Base-by-base conservation (phyloP, 306 rosid genomes). In the Citrullus amarus region DNA sequence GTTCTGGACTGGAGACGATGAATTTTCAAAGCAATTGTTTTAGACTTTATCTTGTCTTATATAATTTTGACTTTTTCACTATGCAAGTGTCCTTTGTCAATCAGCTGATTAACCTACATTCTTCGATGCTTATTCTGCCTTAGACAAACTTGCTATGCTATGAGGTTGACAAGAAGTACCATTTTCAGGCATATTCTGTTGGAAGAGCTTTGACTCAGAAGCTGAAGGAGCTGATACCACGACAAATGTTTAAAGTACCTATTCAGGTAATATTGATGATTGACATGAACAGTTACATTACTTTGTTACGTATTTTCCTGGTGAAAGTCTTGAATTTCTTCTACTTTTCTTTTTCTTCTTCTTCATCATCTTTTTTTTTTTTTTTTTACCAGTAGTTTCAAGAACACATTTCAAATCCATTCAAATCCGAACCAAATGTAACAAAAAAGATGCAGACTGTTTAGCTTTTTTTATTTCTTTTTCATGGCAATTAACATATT, bases 191-290 rank as follows among this genome's bases (percentile, higher is more conserved):
- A 59, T 89, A 93, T 86, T 79, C 90, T n/a, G 92, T 93, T 60
- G 98, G 98, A 71, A 88, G 98, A 88, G 97, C 98, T 78, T 85
- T 94, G 87, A 90, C 97, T 53, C 93, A 81, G 78, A 93, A 92
- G 90, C 88, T 94, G 83, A 94, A 94, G 86, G 97, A 94, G 91
- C 94, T 94, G 77, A 94, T 94, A 81, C 98, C 98, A 34, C 88
- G 98, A 48, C 98, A 94, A 75, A 94, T 94, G 98, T 94, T 94
- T 86, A 94, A 92, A 89, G 89, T 90, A 20, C 98, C 98, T 7
- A 94, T 94, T 82, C 98, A 93, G 81, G 97, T 92, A 83, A 84
- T 87, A 78, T 12, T 78, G 20, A 44, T 76, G 13, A 36, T 8
- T 38, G 53, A 43, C 53, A 11, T 43, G 55, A 22, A 41, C 17